Evolutionary conservation across 345 rosid genomes (phyloP).

Genomic region (Microthlaspi erraticum): DNA sequence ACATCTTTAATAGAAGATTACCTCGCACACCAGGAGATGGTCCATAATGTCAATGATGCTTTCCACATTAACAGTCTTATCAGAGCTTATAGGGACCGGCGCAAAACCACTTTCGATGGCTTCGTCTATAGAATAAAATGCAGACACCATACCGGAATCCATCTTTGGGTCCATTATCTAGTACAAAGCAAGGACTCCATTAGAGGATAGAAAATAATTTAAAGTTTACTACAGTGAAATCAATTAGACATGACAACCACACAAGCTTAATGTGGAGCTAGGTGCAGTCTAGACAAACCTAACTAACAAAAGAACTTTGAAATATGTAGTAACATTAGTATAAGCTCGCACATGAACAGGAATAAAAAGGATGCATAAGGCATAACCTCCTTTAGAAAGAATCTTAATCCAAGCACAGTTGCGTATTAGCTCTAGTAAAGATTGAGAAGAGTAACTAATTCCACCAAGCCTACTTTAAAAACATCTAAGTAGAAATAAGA

Average conservation of each 20-base stretch:
- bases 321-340: background rate
- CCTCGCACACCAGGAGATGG: slow-evolving; percentile 96
- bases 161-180: slow-evolving; percentile 99
- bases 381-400: slow-evolving; percentile 10
- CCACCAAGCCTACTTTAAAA: background rate
- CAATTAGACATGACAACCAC: slow-evolving; percentile 8
- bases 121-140: slow-evolving; percentile 85
- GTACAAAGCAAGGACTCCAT: slow-evolving; percentile 20
- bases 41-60: slow-evolving; percentile 91
- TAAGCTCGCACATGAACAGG: background rate
- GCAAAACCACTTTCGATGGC: slow-evolving; percentile 91
- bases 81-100: slow-evolving; percentile 73
- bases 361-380: slow-evolving; percentile 2
- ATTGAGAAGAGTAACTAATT: background rate
- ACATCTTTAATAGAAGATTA: slow-evolving; percentile 38
- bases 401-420: background rate
- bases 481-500: background rate
- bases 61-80: slow-evolving; percentile 69
- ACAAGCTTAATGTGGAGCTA: background rate
- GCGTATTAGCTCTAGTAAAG: background rate
- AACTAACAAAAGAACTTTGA: background rate
- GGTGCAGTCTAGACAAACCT: background rate
- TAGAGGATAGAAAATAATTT: too few species aligned
- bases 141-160: slow-evolving; percentile 90
- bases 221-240: background rate